Evolutionary conservation across 257 asterid species (phyloP), one percentile per base, ranked within the genome.

Genomic region (Ligustrum vulgare): DNA sequence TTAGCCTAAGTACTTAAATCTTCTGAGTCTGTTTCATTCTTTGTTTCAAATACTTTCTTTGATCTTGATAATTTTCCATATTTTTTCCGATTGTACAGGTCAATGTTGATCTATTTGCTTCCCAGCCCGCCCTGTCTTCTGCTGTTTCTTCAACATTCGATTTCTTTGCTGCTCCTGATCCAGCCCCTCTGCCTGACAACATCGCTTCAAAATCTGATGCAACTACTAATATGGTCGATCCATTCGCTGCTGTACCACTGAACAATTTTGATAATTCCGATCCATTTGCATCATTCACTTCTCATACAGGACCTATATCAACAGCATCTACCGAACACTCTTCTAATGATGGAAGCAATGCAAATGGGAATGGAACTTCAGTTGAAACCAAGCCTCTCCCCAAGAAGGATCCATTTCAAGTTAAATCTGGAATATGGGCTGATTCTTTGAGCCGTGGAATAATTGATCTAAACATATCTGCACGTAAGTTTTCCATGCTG

Each of bases 371-470:
- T 77, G 90, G 73, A 71, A 47, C 81, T 72, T 73, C 80, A 23
- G 78, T 71, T 76, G 89, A 80, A 54, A 75, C 79, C 70, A 81
- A 72, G 72, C 77, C 80, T 73, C 78, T 73, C 70, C 58, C 82
- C 39, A 88, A 87, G 87, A 92, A 87, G 82, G 82, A 81, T 72
- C 66, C 84, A n/a, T 93, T 91, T 87, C 97, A 93, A 87, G 95
- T 93, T 73, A 93, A 90, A 83, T 91, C 97, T 33, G 98, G 96
- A 84, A 90, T 93, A 77, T 93, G 98, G 98, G 94, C 98, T 64
- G 98, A 93, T 91, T 93, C 98, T 67, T 76, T 93, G 86, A 93
- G 97, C 82, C 98, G 98, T 69, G 98, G 98, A 77, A 62, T 91
- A 76, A 91, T 93, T 47, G 97, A 93, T 89, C 90, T 93, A 34